Conservation (phyloP, 2,329 filamentous ascomycete species). For the Aschersonia sp. region DNA sequence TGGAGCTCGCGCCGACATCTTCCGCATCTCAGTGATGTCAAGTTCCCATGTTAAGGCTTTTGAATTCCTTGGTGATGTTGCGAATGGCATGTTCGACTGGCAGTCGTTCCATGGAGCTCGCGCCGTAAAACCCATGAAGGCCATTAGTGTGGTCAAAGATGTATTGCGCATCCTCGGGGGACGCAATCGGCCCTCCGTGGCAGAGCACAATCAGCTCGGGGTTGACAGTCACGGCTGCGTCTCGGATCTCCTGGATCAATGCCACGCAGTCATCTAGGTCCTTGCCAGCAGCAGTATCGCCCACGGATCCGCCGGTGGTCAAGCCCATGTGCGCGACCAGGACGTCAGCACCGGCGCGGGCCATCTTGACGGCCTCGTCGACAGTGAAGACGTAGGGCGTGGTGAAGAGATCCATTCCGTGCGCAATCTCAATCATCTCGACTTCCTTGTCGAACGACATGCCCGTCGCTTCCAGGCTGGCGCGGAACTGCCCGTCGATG, state of each 20-base stretch:
- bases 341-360: slow-evolving; percentile 48
- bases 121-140: slow-evolving; percentile 56
- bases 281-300: slow-evolving; percentile 42
- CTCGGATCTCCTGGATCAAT: slow-evolving; percentile 47
- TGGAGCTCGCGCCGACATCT: slow-evolving; percentile 42
- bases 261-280: slow-evolving; percentile 48
- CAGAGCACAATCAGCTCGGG: slow-evolving; percentile 43
- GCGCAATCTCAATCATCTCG: slow-evolving; percentile 47
- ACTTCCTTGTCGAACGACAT: slow-evolving; percentile 57
- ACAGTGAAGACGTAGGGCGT: slow-evolving; percentile 56
- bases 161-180: slow-evolving; percentile 46
- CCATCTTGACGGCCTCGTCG: slow-evolving; percentile 47
- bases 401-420: slow-evolving; percentile 45
- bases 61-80: slow-evolving; percentile 16
- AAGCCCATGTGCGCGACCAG: slow-evolving; percentile 56
- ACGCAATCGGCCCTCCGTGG: slow-evolving; percentile 54
- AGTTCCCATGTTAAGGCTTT: background rate
- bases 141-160: slow-evolving; percentile 44
- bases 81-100: slow-evolving; percentile 53
- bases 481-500: slow-evolving; percentile 52
- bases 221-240: slow-evolving; percentile 41
- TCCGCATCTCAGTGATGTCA: too few relatives aligned
- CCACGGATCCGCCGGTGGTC: slow-evolving; percentile 49
- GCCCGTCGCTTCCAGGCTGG: slow-evolving; percentile 55
- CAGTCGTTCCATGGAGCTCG: slow-evolving; percentile 53